Evolutionary conservation across 768 basidiomycete genomes (phyloP).

Genomic region (Coprinopsis cinerea): DNA sequence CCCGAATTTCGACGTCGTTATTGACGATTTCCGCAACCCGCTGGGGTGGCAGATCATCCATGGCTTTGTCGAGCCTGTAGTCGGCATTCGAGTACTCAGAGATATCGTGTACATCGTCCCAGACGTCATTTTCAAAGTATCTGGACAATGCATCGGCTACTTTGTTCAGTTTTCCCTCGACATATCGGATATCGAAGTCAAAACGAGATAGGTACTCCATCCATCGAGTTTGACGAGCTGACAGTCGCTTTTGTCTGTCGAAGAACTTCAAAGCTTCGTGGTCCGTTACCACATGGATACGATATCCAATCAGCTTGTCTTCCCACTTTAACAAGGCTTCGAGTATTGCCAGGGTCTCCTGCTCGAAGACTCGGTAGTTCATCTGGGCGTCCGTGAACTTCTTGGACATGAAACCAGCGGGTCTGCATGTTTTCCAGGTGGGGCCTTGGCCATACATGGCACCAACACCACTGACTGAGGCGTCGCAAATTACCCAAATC

Average conservation of each 20-base stretch:
- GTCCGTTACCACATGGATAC: constrained; percentile 19
- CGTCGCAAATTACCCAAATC: too few relatives aligned
- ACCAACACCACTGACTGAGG: too few relatives aligned
- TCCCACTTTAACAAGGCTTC: constrained; percentile 25
- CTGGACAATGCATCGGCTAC: background rate
- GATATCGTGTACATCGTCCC: too few relatives aligned
- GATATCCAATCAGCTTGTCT: constrained; percentile 23
- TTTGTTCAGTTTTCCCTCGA: background rate
- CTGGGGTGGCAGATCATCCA: too few relatives aligned
- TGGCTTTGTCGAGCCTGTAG: too few relatives aligned
- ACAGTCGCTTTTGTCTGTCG: constrained; percentile 16
- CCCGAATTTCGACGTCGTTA: too few relatives aligned
- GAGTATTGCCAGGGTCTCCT: constrained; percentile 19
- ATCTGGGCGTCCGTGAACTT: constrained; percentile 23
- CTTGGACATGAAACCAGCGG: too few relatives aligned
- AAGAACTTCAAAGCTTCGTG: constrained; percentile 23
- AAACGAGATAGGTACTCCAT: constrained; percentile 16
- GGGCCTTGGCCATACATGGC: too few relatives aligned
- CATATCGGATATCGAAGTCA: background rate
- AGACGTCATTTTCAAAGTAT: too few relatives aligned
- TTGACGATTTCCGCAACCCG: too few relatives aligned
- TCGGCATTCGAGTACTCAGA: too few relatives aligned
- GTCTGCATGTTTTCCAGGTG: too few relatives aligned
- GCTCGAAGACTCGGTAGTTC: constrained; percentile 23
- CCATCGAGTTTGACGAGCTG: constrained; percentile 22